A percentile compares a stretch with the other conserved stretches of the same genome.
Conservation (phyloP, 164 flowering plant species). For the Dillenia turbinata region DNA sequence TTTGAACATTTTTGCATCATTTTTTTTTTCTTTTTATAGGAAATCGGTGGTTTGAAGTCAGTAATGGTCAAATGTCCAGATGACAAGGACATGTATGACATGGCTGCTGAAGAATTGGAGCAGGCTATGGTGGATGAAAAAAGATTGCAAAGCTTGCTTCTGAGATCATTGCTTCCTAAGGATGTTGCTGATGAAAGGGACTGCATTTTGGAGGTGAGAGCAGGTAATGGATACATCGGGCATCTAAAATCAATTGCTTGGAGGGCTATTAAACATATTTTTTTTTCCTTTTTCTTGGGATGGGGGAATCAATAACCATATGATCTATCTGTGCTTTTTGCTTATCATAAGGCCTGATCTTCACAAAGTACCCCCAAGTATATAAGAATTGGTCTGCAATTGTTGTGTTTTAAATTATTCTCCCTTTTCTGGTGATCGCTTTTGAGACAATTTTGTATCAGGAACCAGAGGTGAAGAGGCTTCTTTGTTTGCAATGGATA, state of each 20-base stretch:
- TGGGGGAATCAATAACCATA: no score
- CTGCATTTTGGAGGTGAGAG: constrained; percentile 96
- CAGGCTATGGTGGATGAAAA: constrained; percentile 67
- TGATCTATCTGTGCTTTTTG: no score
- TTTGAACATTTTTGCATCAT: no score
- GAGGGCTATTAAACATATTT: no score
- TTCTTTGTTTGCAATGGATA: constrained; percentile 93
- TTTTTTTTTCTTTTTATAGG: constrained; percentile 38
- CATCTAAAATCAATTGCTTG: no score
- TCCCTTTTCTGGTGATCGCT: not conserved
- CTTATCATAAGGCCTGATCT: no score
- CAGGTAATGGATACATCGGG: constrained; percentile 49
- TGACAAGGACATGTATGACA: constrained; percentile 74
- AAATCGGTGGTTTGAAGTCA: constrained; percentile 62
- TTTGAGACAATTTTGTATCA: constrained; percentile 20
- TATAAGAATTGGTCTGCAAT: no score
- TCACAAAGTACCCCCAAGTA: no score
- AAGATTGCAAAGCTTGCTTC: constrained; percentile 52
- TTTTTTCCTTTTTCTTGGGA: no score
- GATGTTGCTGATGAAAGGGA: constrained; percentile 98
- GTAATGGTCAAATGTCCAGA: constrained; percentile 60
- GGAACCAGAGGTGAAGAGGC: constrained; percentile 99
- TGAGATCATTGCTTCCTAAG: constrained; percentile 79
- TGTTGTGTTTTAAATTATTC: no score
- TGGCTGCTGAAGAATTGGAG: constrained; percentile 66